A percentile compares a stretch with the other conserved stretches of the same genome.
phyloP scores from a whole-genome alignment of 2,329 filamentous ascomycete species.

The Fusarium luffae region DNA sequence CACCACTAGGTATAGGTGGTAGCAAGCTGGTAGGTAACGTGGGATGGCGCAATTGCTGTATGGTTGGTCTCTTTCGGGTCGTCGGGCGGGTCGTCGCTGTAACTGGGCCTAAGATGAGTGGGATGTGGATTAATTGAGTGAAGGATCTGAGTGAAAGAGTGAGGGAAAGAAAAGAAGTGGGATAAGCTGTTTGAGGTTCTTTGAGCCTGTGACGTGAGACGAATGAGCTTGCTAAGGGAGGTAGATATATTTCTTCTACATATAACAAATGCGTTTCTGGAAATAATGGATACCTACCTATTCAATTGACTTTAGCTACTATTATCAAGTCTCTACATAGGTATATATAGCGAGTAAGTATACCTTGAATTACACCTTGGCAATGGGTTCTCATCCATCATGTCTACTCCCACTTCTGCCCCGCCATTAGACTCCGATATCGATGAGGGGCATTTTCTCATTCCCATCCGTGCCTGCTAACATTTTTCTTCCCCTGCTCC shows the following conservation, averaged over 20 bases:
- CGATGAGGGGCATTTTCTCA: slow-evolving; percentile 35
- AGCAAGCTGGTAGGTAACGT: slow-evolving; percentile 24
- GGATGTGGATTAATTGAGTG: slow-evolving; percentile 30
- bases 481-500: slow-evolving; percentile 32
- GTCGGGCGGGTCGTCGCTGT: slow-evolving; percentile 41
- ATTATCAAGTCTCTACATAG: neutral
- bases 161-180: slow-evolving; percentile 28
- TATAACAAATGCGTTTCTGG: too few relatives aligned
- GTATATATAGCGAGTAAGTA: neutral
- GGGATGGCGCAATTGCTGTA: slow-evolving; percentile 34
- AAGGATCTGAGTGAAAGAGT: neutral
- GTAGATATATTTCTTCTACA: neutral
- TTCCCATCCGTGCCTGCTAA: slow-evolving; percentile 3
- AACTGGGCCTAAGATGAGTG: slow-evolving; percentile 22
- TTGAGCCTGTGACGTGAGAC: slow-evolving; percentile 11
- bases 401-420: slow-evolving; percentile 12
- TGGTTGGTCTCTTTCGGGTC: slow-evolving; percentile 38
- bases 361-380: neutral
- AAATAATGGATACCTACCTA: too few relatives aligned
- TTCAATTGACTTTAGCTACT: neutral
- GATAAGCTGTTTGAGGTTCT: slow-evolving; percentile 13
- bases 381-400: neutral
- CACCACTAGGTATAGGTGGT: neutral
- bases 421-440: slow-evolving; percentile 32
- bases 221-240: neutral